Evolutionary conservation across 805 yeast species (phyloP), one percentile per base, ranked within the genome.

Genomic region (Hanseniaspora hatyaiensis): DNA sequence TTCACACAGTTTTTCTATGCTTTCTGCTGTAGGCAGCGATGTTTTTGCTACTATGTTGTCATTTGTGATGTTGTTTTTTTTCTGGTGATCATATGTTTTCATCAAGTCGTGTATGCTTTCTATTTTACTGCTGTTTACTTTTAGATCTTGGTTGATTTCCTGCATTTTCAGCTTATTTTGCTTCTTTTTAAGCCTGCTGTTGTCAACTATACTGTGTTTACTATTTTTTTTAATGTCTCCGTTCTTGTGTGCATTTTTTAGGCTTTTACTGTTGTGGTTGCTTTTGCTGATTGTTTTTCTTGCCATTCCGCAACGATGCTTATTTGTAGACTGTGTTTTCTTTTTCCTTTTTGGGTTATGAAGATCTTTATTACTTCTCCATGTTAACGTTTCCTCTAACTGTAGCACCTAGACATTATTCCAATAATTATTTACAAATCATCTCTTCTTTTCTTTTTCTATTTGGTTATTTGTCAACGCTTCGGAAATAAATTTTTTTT

Each of bases 101-200:
- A 50, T 43, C 33, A 51, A 32, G 18, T 50, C 50, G 46, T 53
- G 16, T 19, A 52, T 37, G 8, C 51, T 51, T 30, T 43, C 47
- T 39, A 54, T 30, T 44, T 24, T 15, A 34, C 40, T 15, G 45
- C 30, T 18, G 51, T 45, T 38, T 29, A 40, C 23, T 8, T 50
- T 45, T 18, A 50, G 46, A 28, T 55, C 53, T 16, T 54, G 54
- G 40, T 60, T 58, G 20, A 58, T 29, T 30, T 57, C 54, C 34
- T 58, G 58, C 0, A 59, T 50, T 37, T 53, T 52, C 4, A 53
- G 26, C 40, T 56, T 60, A 3, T 55, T 56, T 47, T 54, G 61
- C 45, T 60, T 62, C 48, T 55, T 53, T 29, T 57, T 57, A 8
- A 55, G 47, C 13, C 52, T 54, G 13, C 58, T 54, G 51, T 11